A percentile compares a stretch with the other conserved stretches of the same genome.
These are phyloP conservation scores for Alternaria sp. DNA, from an alignment of 2,329 filamentous ascomycete genomes.

Conservation along the genomic window DNA sequence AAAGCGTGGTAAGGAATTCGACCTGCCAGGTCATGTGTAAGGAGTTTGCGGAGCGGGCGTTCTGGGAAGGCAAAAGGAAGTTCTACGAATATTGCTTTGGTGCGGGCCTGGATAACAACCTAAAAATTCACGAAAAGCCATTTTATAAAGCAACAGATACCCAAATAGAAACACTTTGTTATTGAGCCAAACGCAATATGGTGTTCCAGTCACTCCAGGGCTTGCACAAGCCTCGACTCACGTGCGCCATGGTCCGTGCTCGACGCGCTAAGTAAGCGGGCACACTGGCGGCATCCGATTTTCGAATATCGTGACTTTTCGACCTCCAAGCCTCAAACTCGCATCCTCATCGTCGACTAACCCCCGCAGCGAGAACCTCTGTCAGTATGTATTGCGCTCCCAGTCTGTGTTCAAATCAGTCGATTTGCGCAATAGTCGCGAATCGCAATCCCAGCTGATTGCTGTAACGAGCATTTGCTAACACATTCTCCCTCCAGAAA, in stretches of 20 bases:
- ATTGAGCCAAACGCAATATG: neutral
- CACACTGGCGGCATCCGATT: conserved; percentile 22
- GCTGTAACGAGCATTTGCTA: conserved; percentile 16
- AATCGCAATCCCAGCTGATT: neutral
- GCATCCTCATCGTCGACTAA: conserved; percentile 35
- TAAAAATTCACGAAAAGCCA: neutral
- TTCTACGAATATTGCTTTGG: neutral
- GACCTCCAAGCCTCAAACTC: conserved; percentile 27
- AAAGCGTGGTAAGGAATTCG: conserved; percentile 35
- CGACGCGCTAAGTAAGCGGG: conserved; percentile 25
- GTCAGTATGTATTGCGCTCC: conserved; percentile 30
- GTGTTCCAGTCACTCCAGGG: neutral
- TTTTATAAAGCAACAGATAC: conserved; percentile 5
- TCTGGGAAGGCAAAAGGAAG: conserved; percentile 6
- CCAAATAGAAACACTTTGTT: neutral
- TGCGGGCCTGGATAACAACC: neutral
- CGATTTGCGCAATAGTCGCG: neutral
- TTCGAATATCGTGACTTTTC: conserved; percentile 15
- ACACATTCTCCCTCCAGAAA: conserved; percentile 36
- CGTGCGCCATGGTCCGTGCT: conserved; percentile 10
- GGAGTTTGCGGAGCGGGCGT: conserved; percentile 17
- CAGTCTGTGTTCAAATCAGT: neutral
- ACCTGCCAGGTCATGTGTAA: conserved; percentile 47
- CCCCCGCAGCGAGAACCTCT: conserved; percentile 30
- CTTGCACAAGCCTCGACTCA: neutral